phyloP scores from a whole-genome alignment of 2,329 filamentous ascomycete genomes.

The Arthrobotrys musiformis region DNA sequence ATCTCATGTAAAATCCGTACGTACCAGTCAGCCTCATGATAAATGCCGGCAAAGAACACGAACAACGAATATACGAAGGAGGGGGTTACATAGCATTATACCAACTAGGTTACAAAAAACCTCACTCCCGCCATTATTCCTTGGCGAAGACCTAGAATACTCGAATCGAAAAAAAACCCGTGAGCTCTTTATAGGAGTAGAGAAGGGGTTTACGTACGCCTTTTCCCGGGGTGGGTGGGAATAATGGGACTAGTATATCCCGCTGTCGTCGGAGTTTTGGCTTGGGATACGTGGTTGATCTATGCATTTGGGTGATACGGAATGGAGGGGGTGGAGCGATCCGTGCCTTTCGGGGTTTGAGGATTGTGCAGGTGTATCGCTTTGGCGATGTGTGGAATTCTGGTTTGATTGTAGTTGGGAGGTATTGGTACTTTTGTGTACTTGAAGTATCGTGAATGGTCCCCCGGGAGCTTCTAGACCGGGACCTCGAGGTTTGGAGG shows the following conservation, averaged over 20 bases:
- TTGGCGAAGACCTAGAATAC: no score
- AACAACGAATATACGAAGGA: no score
- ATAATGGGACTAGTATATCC: no score
- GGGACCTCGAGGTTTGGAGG: not conserved
- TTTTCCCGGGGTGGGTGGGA: not conserved
- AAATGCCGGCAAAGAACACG: no score
- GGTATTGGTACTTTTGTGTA: constrained; percentile 1
- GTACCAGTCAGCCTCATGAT: no score
- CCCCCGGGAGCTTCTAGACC: not conserved
- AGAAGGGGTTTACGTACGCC: not conserved
- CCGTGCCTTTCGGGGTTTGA: not conserved
- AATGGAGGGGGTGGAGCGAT: not conserved
- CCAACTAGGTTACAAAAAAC: no score
- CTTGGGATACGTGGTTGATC: no score
- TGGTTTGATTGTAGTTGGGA: not conserved
- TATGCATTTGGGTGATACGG: not conserved
- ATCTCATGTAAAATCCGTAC: no score
- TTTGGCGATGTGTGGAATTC: not conserved
- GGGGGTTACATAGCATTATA: no score
- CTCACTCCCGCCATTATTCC: no score
- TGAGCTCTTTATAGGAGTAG: not conserved
- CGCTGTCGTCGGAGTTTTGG: no score
- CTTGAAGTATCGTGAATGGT: not conserved
- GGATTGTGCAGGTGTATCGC: not conserved
- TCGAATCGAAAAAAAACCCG: no score